Base-by-base conservation (phyloP, 352 stramenopile species). In the Globisporangium abappressorium region DNA sequence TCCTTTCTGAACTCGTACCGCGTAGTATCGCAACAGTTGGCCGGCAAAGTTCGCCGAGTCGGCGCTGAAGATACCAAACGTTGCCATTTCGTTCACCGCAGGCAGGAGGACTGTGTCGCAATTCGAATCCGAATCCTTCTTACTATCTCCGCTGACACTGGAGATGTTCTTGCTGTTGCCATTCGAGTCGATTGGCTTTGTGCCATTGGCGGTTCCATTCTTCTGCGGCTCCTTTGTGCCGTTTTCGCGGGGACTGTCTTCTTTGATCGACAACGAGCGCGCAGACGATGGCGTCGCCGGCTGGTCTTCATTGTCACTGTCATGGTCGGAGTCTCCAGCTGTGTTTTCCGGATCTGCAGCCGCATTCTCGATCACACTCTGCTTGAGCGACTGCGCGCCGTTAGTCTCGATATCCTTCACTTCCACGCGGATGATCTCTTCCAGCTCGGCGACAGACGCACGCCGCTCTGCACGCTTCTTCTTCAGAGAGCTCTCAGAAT, bases 11-110 rank as follows among this genome's bases (percentile, higher is more conserved):
- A 82, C 84, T 33, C 86, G 80, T 58, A 94, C 84, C 2, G 87
- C 85, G 64, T 92, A 93, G 59, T 95, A 93, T 24, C 82, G 84
- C 24, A 95, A 65, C 22, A 95, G 83, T 66, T 95, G 86, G 59
- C 84, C 89, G 26, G 83, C 82, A 62, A 93, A 93, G 64, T 86
- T 93, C 64, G 86, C 86, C 51, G 82, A 90, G 65, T 90, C 81
- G n/a, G 81, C 76, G 67, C 82, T 88, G 69, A 91, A 91, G 62
- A 94, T 87, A 22, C 82, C 83, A 43, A 89, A 85, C 66, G 81
- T 74, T 22, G 73, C 76, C 9, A 65, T 78, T 55, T 84, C 74
- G 22, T 78, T 75, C n/a, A 85, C 72, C 11, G 75, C 72, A 7
- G 74, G 78, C 41, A 84, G 78, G 1, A 73, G 64, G 8, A 73